Evolutionary conservation across 2,329 filamentous ascomycete species (phyloP).

Genomic region (Ophiosphaerella herpotricha): DNA sequence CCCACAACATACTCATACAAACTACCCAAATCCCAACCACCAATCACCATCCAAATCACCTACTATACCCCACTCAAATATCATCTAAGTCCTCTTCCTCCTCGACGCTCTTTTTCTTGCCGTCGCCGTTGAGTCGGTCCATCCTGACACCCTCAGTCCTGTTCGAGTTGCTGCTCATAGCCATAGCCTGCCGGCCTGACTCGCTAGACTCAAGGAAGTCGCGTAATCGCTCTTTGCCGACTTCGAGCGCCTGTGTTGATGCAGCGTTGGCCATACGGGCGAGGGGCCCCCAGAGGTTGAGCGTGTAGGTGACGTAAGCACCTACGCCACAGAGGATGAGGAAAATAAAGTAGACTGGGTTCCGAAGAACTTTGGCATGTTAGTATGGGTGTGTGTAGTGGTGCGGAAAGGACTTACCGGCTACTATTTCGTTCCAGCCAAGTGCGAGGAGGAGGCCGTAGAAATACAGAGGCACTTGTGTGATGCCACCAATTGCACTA

Average conservation of each 20-base stretch:
- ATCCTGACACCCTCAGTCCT: slow-evolving; percentile 37
- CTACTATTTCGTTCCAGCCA: slow-evolving; percentile 98
- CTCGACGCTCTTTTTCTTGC: slow-evolving; percentile 45
- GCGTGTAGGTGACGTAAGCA: slow-evolving; percentile 86
- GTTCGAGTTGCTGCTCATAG: slow-evolving; percentile 57
- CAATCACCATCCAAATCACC: neutral
- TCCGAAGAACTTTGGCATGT: slow-evolving; percentile 73
- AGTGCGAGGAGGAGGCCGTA: slow-evolving; percentile 86
- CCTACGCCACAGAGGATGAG: slow-evolving; percentile 75
- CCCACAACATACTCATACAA: no score
- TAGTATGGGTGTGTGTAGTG: slow-evolving; percentile 15
- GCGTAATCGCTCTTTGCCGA: slow-evolving; percentile 87
- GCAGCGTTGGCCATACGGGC: slow-evolving; percentile 93
- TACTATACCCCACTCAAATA: slow-evolving; percentile 29
- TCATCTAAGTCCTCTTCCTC: slow-evolving; percentile 43
- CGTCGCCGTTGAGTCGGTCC: slow-evolving; percentile 49
- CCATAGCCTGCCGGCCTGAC: slow-evolving; percentile 79
- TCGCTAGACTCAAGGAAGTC: slow-evolving; percentile 91
- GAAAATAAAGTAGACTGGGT: slow-evolving; percentile 90
- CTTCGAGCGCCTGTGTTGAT: slow-evolving; percentile 80
- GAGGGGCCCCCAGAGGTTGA: slow-evolving; percentile 96
- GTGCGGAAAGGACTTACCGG: slow-evolving; percentile 66
- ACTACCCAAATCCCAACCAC: no score
- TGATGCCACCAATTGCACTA: slow-evolving; percentile 91
- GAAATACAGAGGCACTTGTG: slow-evolving; percentile 93